A percentile compares a stretch with the other conserved stretches of the same genome.
These are phyloP conservation scores for Ruellia speciosa DNA, from an alignment of 305 asterid genomes.

Conservation along the genomic window DNA sequence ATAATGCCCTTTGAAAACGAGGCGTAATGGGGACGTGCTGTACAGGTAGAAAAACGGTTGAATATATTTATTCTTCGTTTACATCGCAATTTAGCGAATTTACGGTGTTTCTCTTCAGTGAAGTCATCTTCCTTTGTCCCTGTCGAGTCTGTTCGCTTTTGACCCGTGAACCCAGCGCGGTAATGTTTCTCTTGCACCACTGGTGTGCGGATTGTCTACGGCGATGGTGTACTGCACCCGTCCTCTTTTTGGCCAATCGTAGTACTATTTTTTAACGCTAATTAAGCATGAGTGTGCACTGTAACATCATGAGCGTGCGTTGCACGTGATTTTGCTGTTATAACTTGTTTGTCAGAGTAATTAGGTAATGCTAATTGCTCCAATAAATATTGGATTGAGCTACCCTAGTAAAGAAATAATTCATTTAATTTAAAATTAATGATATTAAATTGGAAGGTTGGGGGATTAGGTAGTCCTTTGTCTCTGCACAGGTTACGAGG, in stretches of 20 bases:
- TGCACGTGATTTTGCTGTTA: neutral
- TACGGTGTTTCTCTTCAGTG: no score
- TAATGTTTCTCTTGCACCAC: neutral
- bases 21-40: neutral
- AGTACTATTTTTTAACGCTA: neutral
- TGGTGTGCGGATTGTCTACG: neutral
- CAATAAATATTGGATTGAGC: no score
- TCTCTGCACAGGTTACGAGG: no score
- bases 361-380: no score
- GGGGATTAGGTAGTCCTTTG: no score
- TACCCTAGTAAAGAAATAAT: no score
- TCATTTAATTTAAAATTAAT: no score
- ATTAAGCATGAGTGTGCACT: neutral
- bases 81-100: neutral
- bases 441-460: no score
- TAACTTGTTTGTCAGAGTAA: neutral
- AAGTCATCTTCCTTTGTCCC: neutral
- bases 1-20: neutral
- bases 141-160: neutral
- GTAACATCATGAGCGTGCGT: neutral
- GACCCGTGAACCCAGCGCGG: neutral
- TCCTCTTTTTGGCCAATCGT: neutral
- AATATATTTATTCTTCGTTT: neutral
- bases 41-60: constrained; percentile 1
- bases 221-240: neutral